Evolutionary conservation across 495 filamentous ascomycete species (phyloP).

Genomic region (Glarea lozoyensis): DNA sequence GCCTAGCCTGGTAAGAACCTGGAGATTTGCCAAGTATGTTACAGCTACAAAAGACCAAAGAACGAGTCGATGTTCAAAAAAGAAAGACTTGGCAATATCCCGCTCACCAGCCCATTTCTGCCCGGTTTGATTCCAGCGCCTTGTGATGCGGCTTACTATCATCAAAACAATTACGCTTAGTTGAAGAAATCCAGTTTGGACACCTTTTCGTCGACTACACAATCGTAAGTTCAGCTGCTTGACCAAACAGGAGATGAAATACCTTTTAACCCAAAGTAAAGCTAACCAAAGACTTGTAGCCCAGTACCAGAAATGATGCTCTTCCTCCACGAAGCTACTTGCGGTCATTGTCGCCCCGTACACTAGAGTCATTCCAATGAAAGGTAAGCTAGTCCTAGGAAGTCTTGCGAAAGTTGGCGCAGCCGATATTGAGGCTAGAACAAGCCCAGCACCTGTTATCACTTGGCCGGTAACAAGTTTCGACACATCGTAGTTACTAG

Average conservation of each 20-base stretch:
- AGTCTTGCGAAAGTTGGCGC: constrained; percentile 15
- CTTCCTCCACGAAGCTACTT: constrained; percentile 94
- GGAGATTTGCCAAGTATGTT: constrained; percentile 48
- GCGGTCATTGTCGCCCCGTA: constrained; percentile 94
- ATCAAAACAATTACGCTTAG: constrained; percentile 23
- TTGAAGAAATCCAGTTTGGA: constrained; percentile 1
- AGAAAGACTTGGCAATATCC: constrained; percentile 66
- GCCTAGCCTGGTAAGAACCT: constrained; percentile 9
- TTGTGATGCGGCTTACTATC: constrained; percentile 49
- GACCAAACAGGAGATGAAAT: constrained; percentile 2
- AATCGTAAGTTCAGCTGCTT: constrained; percentile 4
- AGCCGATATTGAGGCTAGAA: constrained; percentile 35
- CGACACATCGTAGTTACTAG: constrained; percentile 78
- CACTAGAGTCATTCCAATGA: constrained; percentile 36
- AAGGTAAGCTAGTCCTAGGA: constrained; percentile 15
- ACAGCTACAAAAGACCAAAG: constrained; percentile 69
- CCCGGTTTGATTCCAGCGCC: constrained; percentile 92
- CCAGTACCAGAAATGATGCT: constrained; percentile 99
- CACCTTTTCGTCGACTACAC: constrained; percentile 8
- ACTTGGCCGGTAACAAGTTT: constrained; percentile 32
- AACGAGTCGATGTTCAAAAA: constrained; percentile 48
- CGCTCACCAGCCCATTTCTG: constrained; percentile 86
- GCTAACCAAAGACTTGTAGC: constrained; percentile 66
- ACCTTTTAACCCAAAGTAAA: constrained; percentile 49
- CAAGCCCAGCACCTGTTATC: constrained; percentile 34